Base-by-base conservation (phyloP, 306 rosid genomes). In the Begonia masoniana region DNA sequence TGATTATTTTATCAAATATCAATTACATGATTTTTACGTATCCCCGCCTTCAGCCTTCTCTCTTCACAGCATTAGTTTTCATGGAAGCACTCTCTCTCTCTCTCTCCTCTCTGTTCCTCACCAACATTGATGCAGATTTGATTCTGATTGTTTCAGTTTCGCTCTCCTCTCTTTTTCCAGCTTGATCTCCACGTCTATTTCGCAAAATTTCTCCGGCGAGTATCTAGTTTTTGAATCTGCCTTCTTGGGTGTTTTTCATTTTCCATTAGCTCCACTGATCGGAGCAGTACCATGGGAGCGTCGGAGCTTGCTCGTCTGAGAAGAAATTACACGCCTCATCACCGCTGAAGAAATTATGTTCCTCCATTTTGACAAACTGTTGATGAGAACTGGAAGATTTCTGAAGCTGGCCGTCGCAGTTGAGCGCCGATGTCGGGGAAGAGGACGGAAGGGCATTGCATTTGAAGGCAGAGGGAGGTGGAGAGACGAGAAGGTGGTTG, bases 251-350 rank as follows among this genome's bases (percentile, higher is more conserved):
- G 24, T 2, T 21, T 21, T 21, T 21, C 24, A 7, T 31, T 31
- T 7, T 88, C 89, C 15, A n/a, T 45, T 10, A 45, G 14, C 15
- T 45, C 49, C 49, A 45, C 49, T 45, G 49, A n/a, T 45, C 49
- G 13, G 49, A n/a, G 49, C 15, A 45, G 49, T 10, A 85, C 99
- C 99, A 91, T 21, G 58, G 97, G 55, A 91, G 78, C 4, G 82
- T 81, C 0, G 99, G 99, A 45, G 99, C 61, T 72, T 83, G 99
- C 41, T 86, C 99, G 19, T 86, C 99, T 0, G 96, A 69, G 68
- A 91, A 91, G 81, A 91, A 86, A 68, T 79, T 63, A 57, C 94
- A 83, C 7, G 85, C 56, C 58, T 91, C 99, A 15, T 91, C 97
- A 12, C 81, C 74, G 50, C 92, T 70, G 12, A 86, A 81, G 78